Conservation (phyloP, 2,329 filamentous ascomycete species). For the Lasiodiplodia sp. region DNA sequence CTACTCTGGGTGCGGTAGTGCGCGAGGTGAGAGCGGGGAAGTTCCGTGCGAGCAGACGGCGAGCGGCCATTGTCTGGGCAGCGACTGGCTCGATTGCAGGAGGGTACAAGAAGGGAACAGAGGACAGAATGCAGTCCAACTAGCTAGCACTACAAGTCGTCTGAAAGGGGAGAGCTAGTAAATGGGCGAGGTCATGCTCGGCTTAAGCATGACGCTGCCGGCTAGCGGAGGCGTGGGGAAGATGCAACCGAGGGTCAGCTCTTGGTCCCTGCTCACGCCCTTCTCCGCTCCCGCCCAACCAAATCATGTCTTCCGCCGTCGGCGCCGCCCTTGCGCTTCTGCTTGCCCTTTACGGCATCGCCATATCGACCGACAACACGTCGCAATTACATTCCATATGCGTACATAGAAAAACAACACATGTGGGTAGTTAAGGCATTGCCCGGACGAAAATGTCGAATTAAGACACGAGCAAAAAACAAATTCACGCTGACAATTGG, state of each 20-base stretch:
- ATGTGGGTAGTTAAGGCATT: too few species aligned
- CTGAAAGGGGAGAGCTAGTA: conserved; percentile 1
- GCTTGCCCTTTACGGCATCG: background rate
- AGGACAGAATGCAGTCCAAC: background rate
- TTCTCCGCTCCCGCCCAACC: background rate
- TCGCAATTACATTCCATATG: background rate
- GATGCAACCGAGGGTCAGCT: conserved; percentile 23
- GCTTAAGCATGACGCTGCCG: conserved; percentile 27
- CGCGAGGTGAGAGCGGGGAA: conserved; percentile 51
- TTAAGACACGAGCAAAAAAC: too few species aligned
- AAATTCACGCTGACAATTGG: too few species aligned
- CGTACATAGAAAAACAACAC: background rate
- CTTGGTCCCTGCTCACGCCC: background rate
- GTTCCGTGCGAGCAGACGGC: conserved; percentile 53
- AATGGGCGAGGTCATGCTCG: conserved; percentile 7
- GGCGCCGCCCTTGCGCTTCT: background rate
- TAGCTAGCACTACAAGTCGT: background rate
- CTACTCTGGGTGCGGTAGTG: conserved; percentile 43
- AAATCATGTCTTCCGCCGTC: background rate
- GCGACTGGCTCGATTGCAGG: background rate
- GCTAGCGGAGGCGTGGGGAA: conserved; percentile 22
- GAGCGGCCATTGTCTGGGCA: conserved; percentile 50
- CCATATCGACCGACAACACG: background rate
- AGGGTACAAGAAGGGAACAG: background rate
- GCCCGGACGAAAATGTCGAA: too few species aligned